These are phyloP conservation scores for Aquanectria penicillioides DNA, from an alignment of 2,329 filamentous ascomycete species.

Conservation along the genomic window DNA sequence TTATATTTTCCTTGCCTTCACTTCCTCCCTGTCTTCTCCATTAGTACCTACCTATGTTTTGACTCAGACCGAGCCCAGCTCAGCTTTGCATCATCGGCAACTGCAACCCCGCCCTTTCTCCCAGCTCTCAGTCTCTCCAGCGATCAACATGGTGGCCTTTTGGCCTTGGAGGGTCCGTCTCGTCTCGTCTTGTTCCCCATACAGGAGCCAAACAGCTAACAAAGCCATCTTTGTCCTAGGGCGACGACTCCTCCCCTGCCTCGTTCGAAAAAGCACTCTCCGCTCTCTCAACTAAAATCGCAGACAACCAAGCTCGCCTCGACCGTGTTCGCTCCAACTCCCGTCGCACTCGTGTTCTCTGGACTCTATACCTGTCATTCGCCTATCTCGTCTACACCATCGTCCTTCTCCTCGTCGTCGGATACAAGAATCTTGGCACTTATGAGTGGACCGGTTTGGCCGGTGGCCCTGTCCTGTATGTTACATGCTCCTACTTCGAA, in stretches of 20 bases:
- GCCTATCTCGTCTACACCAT: constrained; percentile 89
- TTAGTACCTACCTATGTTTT: neutral
- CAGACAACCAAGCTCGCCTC: constrained; percentile 75
- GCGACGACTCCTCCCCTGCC: constrained; percentile 82
- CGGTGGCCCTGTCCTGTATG: constrained; percentile 81
- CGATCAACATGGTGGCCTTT: constrained; percentile 75
- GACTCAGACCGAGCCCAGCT: neutral
- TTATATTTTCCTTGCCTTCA: too few relatives aligned
- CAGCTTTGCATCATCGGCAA: too few relatives aligned
- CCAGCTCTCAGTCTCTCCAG: neutral
- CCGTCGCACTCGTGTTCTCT: constrained; percentile 83
- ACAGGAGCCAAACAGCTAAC: constrained; percentile 24
- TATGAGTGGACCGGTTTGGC: constrained; percentile 82
- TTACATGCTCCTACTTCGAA: neutral
- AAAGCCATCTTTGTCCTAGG: constrained; percentile 59
- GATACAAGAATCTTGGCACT: constrained; percentile 79
- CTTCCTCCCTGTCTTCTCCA: too few relatives aligned
- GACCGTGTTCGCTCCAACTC: constrained; percentile 77
- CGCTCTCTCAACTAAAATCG: constrained; percentile 83
- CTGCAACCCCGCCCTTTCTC: too few relatives aligned
- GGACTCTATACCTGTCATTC: constrained; percentile 90
- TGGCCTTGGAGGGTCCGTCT: constrained; percentile 83
- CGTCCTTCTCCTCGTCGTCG: constrained; percentile 84
- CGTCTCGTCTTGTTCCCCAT: neutral
- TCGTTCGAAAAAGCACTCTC: constrained; percentile 94